Conservation (phyloP, 192 early-diverging fungal species). For the Backusella psychrophila region DNA sequence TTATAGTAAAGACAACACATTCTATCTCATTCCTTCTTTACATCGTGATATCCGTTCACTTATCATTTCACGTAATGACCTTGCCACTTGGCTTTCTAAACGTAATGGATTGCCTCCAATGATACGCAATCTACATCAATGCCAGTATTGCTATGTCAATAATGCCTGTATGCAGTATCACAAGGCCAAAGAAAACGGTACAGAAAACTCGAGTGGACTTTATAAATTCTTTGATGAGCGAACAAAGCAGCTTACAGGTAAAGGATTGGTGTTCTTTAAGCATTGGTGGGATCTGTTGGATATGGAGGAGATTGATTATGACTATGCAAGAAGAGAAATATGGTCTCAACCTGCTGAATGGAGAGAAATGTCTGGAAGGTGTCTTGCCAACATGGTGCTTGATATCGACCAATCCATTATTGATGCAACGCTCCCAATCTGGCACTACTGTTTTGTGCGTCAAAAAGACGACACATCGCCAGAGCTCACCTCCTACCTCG, state of each 20-base stretch:
- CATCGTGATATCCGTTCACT: slow-evolving; percentile 70
- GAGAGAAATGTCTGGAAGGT: slow-evolving; percentile 43
- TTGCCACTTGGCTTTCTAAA: slow-evolving; percentile 56
- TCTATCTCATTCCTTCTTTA: slow-evolving; percentile 57
- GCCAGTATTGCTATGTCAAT: slow-evolving; percentile 64
- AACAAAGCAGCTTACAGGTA: slow-evolving; percentile 55
- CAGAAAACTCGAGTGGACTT: slow-evolving; percentile 52
- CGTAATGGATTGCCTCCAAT: slow-evolving; percentile 63
- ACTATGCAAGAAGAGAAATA: slow-evolving; percentile 60
- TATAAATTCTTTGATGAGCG: slow-evolving; percentile 58
- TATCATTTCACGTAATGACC: slow-evolving; percentile 71
- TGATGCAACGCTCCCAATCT: neutral
- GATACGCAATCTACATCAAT: slow-evolving; percentile 57
- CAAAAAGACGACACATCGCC: slow-evolving; percentile 5
- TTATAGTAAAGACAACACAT: slow-evolving; percentile 71
- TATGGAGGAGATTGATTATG: slow-evolving; percentile 71
- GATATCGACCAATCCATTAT: neutral
- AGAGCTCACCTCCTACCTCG: slow-evolving; percentile 48
- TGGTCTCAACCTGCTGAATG: slow-evolving; percentile 50
- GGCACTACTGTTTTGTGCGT: slow-evolving; percentile 13
- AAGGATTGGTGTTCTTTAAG: slow-evolving; percentile 68
- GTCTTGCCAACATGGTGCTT: neutral
- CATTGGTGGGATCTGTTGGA: slow-evolving; percentile 77
- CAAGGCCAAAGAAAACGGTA: slow-evolving; percentile 70
- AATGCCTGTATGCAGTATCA: slow-evolving; percentile 73